A percentile compares a stretch with the other conserved stretches of the same genome.
phyloP scores from a whole-genome alignment of 2,329 filamentous ascomycete genomes.

The Malbranchea cinnamomea region DNA sequence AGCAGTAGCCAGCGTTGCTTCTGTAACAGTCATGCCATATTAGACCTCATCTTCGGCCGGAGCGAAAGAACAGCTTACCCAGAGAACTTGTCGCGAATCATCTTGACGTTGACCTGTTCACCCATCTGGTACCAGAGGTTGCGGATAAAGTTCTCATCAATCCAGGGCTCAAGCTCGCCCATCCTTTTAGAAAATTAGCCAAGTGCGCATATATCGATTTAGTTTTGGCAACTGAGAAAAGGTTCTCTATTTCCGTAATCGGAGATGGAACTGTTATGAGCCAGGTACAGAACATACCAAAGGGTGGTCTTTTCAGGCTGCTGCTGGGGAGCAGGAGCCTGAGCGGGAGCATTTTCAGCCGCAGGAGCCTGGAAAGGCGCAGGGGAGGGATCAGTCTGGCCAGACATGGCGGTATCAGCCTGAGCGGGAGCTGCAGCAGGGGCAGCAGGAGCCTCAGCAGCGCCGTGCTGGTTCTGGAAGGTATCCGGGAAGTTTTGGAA shows the following conservation, averaged over 20 bases:
- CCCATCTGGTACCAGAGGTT: conserved; percentile 87
- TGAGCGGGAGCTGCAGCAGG: conserved; percentile 32
- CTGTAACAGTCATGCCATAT: conserved; percentile 26
- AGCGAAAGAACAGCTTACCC: conserved; percentile 52
- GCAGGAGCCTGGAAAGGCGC: conserved; percentile 36
- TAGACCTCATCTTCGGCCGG: neutral
- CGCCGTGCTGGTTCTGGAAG: conserved; percentile 45
- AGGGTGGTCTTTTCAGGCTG: conserved; percentile 42
- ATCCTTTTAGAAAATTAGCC: conserved; percentile 48
- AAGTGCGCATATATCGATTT: neutral
- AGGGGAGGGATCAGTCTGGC: conserved; percentile 41
- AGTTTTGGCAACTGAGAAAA: conserved; percentile 3
- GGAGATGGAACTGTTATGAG: neutral
- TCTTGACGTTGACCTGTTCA: conserved; percentile 95
- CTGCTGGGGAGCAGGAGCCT: conserved; percentile 34
- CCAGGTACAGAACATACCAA: conserved; percentile 29
- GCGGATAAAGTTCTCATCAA: conserved; percentile 97
- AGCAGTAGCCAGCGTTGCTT: conserved; percentile 96
- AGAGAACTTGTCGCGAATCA: conserved; percentile 98
- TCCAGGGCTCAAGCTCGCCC: conserved; percentile 98
- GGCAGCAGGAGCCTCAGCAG: conserved; percentile 38
- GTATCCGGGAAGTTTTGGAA: conserved; percentile 52
- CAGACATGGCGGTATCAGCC: conserved; percentile 39
- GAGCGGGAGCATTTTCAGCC: conserved; percentile 26
- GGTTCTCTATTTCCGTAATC: no score